Conservation (phyloP, 306 rosid species). For the Quercus ilex region DNA sequence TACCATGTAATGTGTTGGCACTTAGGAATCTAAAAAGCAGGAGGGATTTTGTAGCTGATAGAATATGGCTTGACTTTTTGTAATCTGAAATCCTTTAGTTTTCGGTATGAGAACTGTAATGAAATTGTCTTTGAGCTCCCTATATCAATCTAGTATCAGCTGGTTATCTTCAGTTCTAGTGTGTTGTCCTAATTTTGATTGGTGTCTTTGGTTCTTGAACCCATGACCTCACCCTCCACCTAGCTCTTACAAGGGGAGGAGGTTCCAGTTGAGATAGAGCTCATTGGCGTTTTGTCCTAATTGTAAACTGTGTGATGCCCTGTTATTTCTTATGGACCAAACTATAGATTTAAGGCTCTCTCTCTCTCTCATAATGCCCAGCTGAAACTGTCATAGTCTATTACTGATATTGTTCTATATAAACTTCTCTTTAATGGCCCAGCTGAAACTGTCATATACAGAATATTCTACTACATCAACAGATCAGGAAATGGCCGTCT, state of each 20-base stretch:
- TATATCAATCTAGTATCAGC: too few relatives aligned
- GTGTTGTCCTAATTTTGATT: too few relatives aligned
- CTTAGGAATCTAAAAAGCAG: neutral
- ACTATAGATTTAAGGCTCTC: neutral
- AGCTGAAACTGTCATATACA: constrained; percentile 62
- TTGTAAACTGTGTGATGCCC: neutral
- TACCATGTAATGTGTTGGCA: neutral
- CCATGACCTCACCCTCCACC: too few relatives aligned
- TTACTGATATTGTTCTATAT: constrained; percentile 26
- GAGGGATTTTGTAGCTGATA: neutral
- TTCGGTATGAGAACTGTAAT: neutral
- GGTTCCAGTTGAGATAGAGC: too few relatives aligned
- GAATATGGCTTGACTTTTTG: neutral
- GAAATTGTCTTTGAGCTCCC: too few relatives aligned
- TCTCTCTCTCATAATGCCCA: neutral
- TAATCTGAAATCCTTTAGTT: neutral
- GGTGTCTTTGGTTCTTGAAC: too few relatives aligned
- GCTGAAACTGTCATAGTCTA: neutral
- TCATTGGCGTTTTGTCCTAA: neutral
- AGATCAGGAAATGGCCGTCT: constrained; percentile 57
- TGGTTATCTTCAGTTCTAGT: too few relatives aligned
- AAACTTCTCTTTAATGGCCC: constrained; percentile 30
- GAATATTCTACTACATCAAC: constrained; percentile 63
- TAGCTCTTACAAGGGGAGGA: too few relatives aligned
- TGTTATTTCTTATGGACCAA: neutral